Evolutionary conservation across 345 rosid genomes (phyloP).

Genomic region (Salix udensis): DNA sequence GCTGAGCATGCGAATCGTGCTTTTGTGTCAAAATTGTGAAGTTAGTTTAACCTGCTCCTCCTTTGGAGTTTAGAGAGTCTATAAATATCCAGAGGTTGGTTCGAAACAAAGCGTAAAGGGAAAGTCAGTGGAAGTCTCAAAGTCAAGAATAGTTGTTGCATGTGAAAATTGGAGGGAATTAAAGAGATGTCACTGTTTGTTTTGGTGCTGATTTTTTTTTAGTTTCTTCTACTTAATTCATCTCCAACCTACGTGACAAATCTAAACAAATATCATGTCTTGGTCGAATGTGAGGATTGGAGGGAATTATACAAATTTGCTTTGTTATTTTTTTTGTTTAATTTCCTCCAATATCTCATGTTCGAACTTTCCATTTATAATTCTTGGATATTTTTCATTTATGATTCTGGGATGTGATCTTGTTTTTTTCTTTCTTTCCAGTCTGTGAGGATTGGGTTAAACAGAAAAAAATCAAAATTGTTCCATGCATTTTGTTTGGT

Average conservation of each 20-base stretch:
- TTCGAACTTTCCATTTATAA: no score
- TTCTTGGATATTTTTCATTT: no score
- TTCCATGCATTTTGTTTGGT: no score
- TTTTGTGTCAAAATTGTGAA: no score
- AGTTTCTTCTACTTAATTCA: background rate
- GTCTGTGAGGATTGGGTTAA: no score
- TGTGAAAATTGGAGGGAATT: constrained; percentile 1
- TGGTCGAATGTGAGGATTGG: background rate
- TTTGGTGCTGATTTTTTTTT: background rate
- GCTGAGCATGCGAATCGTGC: no score
- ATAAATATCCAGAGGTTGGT: background rate
- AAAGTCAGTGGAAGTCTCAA: background rate
- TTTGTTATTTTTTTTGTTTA: background rate
- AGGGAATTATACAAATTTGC: background rate
- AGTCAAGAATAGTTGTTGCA: background rate
- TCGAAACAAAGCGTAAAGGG: background rate
- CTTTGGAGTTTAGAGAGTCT: background rate
- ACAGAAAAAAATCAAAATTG: no score
- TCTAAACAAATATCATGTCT: background rate
- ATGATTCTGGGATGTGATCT: background rate
- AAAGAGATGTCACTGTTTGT: background rate
- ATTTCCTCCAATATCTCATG: background rate
- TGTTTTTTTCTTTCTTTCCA: no score
- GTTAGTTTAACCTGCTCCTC: no score
- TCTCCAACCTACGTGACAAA: background rate